Conservation (phyloP, 1,284 basidiomycete genomes). For the Singerocomus rubriflavus region DNA sequence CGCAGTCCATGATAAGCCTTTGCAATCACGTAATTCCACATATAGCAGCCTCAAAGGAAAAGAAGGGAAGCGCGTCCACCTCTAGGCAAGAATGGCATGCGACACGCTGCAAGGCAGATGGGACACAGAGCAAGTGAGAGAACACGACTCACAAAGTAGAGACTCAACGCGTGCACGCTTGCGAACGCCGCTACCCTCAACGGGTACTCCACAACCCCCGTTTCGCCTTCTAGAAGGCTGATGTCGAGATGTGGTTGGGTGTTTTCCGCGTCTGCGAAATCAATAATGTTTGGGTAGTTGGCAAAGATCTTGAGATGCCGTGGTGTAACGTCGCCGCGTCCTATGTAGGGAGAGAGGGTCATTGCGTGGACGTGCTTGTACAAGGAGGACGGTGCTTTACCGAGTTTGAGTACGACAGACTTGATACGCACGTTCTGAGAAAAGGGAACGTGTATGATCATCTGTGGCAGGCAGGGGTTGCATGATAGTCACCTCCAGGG, state of each 20-base stretch:
- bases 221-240: constrained; percentile 64
- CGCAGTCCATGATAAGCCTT: constrained; percentile 14
- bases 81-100: too few relatives aligned
- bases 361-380: background rate
- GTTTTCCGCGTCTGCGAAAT: constrained; percentile 68
- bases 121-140: too few relatives aligned
- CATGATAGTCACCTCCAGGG: constrained; percentile 7
- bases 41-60: constrained; percentile 23
- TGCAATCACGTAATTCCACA: constrained; percentile 12
- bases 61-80: background rate
- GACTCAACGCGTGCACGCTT: constrained; percentile 66
- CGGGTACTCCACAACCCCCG: constrained; percentile 70
- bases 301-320: constrained; percentile 65
- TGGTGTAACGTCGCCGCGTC: constrained; percentile 68
- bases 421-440: constrained; percentile 71
- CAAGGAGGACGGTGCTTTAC: constrained; percentile 35
- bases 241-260: constrained; percentile 69
- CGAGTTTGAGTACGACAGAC: constrained; percentile 70
- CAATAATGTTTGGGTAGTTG: constrained; percentile 69
- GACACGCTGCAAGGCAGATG: too few relatives aligned
- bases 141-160: constrained; percentile 67
- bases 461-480: constrained; percentile 37
- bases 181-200: constrained; percentile 70
- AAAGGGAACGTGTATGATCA: constrained; percentile 80
- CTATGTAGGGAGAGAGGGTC: constrained; percentile 33